Evolutionary conservation across 2,329 filamentous ascomycete species (phyloP).

Genomic region (Cytospora mali): DNA sequence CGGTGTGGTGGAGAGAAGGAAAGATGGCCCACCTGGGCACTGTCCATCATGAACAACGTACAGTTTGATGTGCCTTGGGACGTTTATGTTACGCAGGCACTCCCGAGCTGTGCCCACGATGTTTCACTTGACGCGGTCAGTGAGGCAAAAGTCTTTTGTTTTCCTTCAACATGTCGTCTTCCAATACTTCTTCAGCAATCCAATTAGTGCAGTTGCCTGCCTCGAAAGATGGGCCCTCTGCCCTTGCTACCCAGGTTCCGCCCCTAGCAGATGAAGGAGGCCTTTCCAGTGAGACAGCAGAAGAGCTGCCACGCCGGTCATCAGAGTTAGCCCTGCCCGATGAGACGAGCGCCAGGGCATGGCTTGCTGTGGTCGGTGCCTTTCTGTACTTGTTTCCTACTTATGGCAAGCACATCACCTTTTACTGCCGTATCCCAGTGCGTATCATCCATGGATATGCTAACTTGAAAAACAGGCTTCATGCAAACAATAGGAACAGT

Average conservation of each 20-base stretch:
- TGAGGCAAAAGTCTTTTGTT: not conserved
- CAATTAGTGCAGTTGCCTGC: not conserved
- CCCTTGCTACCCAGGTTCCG: not conserved
- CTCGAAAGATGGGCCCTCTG: not conserved
- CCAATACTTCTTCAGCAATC: conserved; percentile 3
- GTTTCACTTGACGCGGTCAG: not conserved
- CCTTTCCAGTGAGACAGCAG: not conserved
- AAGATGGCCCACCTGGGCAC: too few relatives aligned
- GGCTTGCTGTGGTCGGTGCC: conserved; percentile 25
- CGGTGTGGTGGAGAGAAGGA: too few relatives aligned
- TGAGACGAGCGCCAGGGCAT: conserved; percentile 13
- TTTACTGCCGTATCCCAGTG: too few relatives aligned
- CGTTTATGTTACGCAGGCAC: too few relatives aligned
- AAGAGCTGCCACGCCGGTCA: not conserved
- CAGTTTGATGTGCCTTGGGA: too few relatives aligned
- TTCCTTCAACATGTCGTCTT: not conserved
- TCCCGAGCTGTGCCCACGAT: too few relatives aligned
- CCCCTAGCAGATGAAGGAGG: not conserved
- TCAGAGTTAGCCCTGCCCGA: not conserved
- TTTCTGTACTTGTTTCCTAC: conserved; percentile 24
- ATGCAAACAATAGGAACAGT: conserved; percentile 52
- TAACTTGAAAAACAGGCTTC: conserved; percentile 40
- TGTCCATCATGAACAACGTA: too few relatives aligned
- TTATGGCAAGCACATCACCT: conserved; percentile 17
- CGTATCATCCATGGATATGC: too few relatives aligned